phyloP scores from a whole-genome alignment of 2,329 filamentous ascomycete species.

The Botrytis byssoidea region DNA sequence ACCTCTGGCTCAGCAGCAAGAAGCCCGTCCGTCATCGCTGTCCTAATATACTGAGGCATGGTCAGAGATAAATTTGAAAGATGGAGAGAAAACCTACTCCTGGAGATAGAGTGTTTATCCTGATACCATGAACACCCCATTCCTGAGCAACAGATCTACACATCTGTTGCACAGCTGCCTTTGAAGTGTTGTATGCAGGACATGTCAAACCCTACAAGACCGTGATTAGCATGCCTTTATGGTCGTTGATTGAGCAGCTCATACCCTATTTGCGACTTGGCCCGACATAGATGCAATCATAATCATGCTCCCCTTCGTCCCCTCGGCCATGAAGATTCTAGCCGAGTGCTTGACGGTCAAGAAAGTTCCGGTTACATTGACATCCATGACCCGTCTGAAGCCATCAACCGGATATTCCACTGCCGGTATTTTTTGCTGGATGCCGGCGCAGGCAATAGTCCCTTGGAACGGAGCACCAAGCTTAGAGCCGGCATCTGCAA shows the following conservation, averaged over 20 bases:
- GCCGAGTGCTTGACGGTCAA: slow-evolving; percentile 70
- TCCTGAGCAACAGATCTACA: slow-evolving; percentile 58
- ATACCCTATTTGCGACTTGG: slow-evolving; percentile 45
- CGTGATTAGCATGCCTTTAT: too few relatives aligned
- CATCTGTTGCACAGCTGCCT: slow-evolving; percentile 60
- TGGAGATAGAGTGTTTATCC: slow-evolving; percentile 64
- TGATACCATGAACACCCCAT: slow-evolving; percentile 61
- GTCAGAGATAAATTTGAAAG: background rate
- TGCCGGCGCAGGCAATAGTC: slow-evolving; percentile 66
- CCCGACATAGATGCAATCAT: slow-evolving; percentile 52
- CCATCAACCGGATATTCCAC: slow-evolving; percentile 61
- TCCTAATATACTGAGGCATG: slow-evolving; percentile 43
- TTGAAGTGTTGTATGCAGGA: slow-evolving; percentile 61
- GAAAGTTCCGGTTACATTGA: slow-evolving; percentile 68
- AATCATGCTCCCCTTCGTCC: slow-evolving; percentile 48
- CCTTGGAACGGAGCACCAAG: slow-evolving; percentile 47
- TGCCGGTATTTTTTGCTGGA: slow-evolving; percentile 66
- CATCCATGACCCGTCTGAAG: slow-evolving; percentile 57
- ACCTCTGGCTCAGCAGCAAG: slow-evolving; percentile 40
- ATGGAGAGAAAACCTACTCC: slow-evolving; percentile 39
- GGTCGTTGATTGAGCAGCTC: too few relatives aligned
- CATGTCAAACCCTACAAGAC: slow-evolving; percentile 47
- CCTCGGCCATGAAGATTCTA: slow-evolving; percentile 49
- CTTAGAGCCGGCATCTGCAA: slow-evolving; percentile 29
- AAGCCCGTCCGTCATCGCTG: slow-evolving; percentile 49